Percentiles rank a stretch among this genome's conserved stretches.
phyloP scores from a whole-genome alignment of 106 monocot genomes.

The Vanilla planifolia region DNA sequence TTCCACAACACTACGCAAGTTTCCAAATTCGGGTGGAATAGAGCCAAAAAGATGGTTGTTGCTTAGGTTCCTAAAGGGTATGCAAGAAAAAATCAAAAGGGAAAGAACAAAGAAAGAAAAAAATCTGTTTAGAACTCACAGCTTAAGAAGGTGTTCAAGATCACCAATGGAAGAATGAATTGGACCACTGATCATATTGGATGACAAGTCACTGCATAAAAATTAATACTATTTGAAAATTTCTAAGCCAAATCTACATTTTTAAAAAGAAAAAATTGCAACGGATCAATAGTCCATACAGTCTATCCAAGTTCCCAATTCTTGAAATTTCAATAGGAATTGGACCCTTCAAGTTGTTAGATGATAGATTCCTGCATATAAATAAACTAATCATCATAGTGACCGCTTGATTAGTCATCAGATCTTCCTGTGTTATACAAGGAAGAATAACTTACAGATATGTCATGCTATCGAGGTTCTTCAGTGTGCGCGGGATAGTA shows the following conservation, averaged over 20 bases:
- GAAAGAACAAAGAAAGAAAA: neutral
- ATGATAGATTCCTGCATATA: conserved; percentile 70
- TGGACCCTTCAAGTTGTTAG: conserved; percentile 65
- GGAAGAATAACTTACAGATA: conserved; percentile 51
- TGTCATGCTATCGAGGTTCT: conserved; percentile 79
- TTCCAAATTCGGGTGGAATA: conserved; percentile 90
- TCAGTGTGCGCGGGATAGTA: conserved; percentile 50
- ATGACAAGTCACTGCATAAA: conserved; percentile 67
- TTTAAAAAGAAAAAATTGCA: neutral
- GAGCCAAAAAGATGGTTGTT: conserved; percentile 58
- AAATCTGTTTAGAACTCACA: conserved; percentile 34
- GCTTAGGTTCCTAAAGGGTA: conserved; percentile 65
- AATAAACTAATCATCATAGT: neutral
- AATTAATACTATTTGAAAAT: neutral
- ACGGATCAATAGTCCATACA: conserved; percentile 48
- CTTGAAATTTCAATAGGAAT: conserved; percentile 79
- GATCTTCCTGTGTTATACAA: neutral
- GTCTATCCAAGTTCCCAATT: conserved; percentile 83
- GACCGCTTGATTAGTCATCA: neutral
- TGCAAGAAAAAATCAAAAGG: neutral
- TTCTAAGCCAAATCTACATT: neutral
- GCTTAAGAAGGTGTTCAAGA: conserved; percentile 89
- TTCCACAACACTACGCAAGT: conserved; percentile 83
- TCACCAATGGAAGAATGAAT: conserved; percentile 86
- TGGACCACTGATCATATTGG: conserved; percentile 60